Conservation (phyloP, 2,329 filamentous ascomycete species). For the Diplodia intermedia region DNA sequence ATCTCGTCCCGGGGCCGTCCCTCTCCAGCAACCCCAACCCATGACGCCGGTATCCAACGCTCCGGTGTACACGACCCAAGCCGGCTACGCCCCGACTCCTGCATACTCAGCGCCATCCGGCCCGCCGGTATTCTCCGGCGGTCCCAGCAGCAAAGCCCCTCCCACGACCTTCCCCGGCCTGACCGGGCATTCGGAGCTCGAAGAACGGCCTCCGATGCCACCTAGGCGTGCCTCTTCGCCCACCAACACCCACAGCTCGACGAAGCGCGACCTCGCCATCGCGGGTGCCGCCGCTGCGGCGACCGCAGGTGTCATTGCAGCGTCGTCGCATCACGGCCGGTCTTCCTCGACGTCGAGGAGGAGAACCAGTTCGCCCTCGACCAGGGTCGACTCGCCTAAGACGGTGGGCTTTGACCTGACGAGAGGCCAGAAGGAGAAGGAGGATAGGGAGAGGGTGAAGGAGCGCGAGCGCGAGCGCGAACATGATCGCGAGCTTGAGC, state of each 20-base stretch:
- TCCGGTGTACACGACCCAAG: conserved; percentile 63
- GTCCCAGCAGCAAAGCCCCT: conserved; percentile 33
- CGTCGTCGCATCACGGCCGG: not conserved
- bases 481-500: conserved; percentile 32
- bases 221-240: conserved; percentile 56
- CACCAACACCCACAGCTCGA: conserved; percentile 44
- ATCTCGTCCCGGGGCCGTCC: conserved; percentile 59
- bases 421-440: conserved; percentile 61
- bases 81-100: conserved; percentile 42
- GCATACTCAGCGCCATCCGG: conserved; percentile 52
- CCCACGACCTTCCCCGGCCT: conserved; percentile 25
- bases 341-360: conserved; percentile 20
- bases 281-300: conserved; percentile 53
- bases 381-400: conserved; percentile 43
- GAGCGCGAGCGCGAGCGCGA: conserved; percentile 40
- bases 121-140: conserved; percentile 50
- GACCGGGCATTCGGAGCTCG: conserved; percentile 4
- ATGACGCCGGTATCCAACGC: conserved; percentile 73
- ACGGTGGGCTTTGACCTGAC: conserved; percentile 66
- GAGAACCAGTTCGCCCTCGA: conserved; percentile 20
- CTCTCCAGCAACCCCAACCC: conserved; percentile 86
- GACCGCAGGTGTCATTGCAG: conserved; percentile 47
- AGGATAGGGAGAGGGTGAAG: conserved; percentile 48
- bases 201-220: conserved; percentile 38
- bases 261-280: conserved; percentile 52